phyloP scores from a whole-genome alignment of 768 basidiomycete genomes.

The Boletellus sp. region DNA sequence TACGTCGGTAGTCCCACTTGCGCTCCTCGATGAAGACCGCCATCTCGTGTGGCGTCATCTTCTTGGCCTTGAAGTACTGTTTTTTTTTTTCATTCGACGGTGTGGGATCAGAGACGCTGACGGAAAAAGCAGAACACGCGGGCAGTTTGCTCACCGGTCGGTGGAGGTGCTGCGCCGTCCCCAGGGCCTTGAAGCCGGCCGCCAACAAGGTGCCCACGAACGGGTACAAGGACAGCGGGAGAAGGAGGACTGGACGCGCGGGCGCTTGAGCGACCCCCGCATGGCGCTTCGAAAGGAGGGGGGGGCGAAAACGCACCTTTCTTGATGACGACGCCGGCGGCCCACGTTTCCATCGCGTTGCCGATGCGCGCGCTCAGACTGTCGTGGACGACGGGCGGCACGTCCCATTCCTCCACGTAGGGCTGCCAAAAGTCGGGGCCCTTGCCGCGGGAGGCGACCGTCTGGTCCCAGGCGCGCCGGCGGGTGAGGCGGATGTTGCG shows the following conservation, averaged over 20 bases:
- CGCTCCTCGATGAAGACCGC: slow-evolving; percentile 83
- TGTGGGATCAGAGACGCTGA: background rate
- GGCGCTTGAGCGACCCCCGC: slow-evolving; percentile 1
- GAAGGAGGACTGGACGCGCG: slow-evolving; percentile 44
- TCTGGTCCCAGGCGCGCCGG: slow-evolving; percentile 76
- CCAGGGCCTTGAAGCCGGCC: slow-evolving; percentile 64
- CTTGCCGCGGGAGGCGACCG: slow-evolving; percentile 79
- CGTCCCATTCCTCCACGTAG: slow-evolving; percentile 79
- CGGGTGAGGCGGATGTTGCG: slow-evolving; percentile 80
- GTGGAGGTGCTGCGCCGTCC: slow-evolving; percentile 67
- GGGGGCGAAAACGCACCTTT: slow-evolving; percentile 16
- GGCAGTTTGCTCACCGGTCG: slow-evolving; percentile 45
- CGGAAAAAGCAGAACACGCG: background rate
- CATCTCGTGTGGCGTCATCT: slow-evolving; percentile 67
- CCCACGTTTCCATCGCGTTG: slow-evolving; percentile 15
- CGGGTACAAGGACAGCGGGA: slow-evolving; percentile 66
- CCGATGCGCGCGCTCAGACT: slow-evolving; percentile 19
- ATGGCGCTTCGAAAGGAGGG: slow-evolving; percentile 10
- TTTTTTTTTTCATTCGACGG: background rate
- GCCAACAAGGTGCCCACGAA: slow-evolving; percentile 59
- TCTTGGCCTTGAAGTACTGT: slow-evolving; percentile 83
- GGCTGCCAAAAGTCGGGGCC: slow-evolving; percentile 79
- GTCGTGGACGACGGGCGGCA: slow-evolving; percentile 45
- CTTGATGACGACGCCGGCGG: slow-evolving; percentile 15
- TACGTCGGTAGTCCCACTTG: slow-evolving; percentile 84